These are phyloP conservation scores for Apiospora arundinis DNA, from an alignment of 2,329 filamentous ascomycete genomes.

Conservation along the genomic window DNA sequence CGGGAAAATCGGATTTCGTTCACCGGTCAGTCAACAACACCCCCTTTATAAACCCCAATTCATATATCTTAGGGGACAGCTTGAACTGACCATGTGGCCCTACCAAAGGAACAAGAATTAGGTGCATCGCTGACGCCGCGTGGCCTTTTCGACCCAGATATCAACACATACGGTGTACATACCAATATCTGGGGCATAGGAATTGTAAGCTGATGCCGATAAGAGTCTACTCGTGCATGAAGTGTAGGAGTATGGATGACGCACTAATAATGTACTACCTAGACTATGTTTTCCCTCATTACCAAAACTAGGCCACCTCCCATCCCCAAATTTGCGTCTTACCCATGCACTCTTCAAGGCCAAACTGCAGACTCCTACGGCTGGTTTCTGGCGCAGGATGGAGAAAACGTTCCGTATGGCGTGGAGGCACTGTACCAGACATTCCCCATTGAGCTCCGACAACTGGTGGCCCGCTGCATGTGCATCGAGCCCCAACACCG, in stretches of 20 bases:
- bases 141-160: neutral
- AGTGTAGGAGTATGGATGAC: neutral
- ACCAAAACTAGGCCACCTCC: neutral
- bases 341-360: neutral
- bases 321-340: neutral
- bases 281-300: constrained; percentile 5
- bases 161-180: neutral
- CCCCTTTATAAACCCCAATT: neutral
- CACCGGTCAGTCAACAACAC: neutral
- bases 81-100: neutral
- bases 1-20: neutral
- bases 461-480: constrained; percentile 4
- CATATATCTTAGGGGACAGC: too few species aligned
- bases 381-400: neutral
- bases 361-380: neutral
- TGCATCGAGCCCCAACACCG: neutral
- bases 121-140: too few species aligned
- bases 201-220: neutral
- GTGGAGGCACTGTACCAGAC: neutral
- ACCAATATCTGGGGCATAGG: constrained; percentile 17
- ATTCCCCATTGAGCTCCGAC: neutral
- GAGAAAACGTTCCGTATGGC: neutral
- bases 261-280: neutral
- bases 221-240: neutral
- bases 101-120: neutral